Conservation (phyloP, 176 grass and related monocot genomes). For the Phoenix dactylifera region DNA sequence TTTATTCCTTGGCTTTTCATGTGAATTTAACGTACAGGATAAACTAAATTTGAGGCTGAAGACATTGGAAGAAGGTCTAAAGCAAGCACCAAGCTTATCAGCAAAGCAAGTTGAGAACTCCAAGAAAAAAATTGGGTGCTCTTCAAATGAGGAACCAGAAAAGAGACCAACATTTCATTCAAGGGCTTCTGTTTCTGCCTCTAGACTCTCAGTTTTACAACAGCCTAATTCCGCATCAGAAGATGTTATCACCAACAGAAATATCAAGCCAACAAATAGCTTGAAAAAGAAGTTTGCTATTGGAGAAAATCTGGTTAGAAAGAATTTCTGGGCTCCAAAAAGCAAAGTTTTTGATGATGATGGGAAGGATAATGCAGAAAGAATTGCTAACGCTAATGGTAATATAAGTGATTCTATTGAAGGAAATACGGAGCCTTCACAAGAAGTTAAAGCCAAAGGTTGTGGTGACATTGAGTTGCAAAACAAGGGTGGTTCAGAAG, state of each 20-base stretch:
- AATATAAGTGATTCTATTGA: background rate
- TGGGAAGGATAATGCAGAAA: constrained; percentile 55
- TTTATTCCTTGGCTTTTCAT: no score
- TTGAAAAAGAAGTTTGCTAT: constrained; percentile 15
- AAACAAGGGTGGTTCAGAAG: background rate
- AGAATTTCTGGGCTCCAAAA: constrained; percentile 28
- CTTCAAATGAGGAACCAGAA: background rate
- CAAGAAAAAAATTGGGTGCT: constrained; percentile 1
- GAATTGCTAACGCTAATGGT: constrained; percentile 25
- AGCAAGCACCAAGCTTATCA: constrained; percentile 30
- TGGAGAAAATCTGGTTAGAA: constrained; percentile 25
- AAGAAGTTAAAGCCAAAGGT: constrained; percentile 3
- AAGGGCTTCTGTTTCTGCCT: constrained; percentile 26
- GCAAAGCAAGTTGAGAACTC: constrained; percentile 31
- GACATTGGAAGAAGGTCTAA: constrained; percentile 58
- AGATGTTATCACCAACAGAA: constrained; percentile 17
- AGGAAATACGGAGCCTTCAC: background rate
- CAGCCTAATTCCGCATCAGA: constrained; percentile 18
- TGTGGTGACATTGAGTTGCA: constrained; percentile 1
- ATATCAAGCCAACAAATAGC: constrained; percentile 19
- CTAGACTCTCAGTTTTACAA: constrained; percentile 15
- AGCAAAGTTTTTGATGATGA: constrained; percentile 19
- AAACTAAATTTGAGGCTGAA: constrained; percentile 74
- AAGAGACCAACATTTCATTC: constrained; percentile 43
- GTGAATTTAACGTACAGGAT: constrained; percentile 21